These are phyloP conservation scores for Penicillium sp. DNA, from an alignment of 2,329 filamentous ascomycete species.

Conservation along the genomic window DNA sequence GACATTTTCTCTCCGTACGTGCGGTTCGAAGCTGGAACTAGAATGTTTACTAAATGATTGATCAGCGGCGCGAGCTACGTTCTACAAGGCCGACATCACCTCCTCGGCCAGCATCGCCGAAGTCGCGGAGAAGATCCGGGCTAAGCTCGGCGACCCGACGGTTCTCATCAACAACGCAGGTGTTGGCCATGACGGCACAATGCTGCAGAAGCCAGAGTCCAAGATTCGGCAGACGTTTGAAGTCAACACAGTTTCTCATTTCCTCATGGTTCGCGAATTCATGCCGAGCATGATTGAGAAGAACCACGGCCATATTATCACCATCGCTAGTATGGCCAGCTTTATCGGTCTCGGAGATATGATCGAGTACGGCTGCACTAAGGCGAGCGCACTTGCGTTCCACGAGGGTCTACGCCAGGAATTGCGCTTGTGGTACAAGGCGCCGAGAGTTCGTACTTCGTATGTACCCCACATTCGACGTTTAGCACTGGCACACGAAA, in stretches of 20 bases:
- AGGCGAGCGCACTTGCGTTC: constrained; percentile 58
- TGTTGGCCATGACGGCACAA: constrained; percentile 52
- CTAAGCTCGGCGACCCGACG: constrained; percentile 49
- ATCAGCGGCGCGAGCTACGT: constrained; percentile 22
- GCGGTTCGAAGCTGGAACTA: neutral
- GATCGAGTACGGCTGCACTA: constrained; percentile 58
- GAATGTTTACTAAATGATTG: neutral
- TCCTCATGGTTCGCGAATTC: constrained; percentile 57
- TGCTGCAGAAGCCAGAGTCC: constrained; percentile 52
- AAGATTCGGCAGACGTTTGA: constrained; percentile 56
- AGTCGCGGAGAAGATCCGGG: constrained; percentile 45
- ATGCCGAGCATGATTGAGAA: constrained; percentile 56
- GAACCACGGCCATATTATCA: constrained; percentile 62
- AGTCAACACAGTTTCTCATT: constrained; percentile 59
- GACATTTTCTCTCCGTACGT: constrained; percentile 34
- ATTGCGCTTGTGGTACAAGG: constrained; percentile 41
- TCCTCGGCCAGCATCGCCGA: constrained; percentile 36
- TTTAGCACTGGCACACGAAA: neutral
- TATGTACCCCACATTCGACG: constrained; percentile 19
- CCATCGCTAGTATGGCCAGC: constrained; percentile 59
- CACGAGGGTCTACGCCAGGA: constrained; percentile 55
- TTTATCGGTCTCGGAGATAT: constrained; percentile 55
- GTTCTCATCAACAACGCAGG: constrained; percentile 58
- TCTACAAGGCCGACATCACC: constrained; percentile 47
- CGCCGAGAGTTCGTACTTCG: constrained; percentile 45